Conservation (phyloP, 2,329 filamentous ascomycete genomes). For the Acephala macrosclerotiorum region DNA sequence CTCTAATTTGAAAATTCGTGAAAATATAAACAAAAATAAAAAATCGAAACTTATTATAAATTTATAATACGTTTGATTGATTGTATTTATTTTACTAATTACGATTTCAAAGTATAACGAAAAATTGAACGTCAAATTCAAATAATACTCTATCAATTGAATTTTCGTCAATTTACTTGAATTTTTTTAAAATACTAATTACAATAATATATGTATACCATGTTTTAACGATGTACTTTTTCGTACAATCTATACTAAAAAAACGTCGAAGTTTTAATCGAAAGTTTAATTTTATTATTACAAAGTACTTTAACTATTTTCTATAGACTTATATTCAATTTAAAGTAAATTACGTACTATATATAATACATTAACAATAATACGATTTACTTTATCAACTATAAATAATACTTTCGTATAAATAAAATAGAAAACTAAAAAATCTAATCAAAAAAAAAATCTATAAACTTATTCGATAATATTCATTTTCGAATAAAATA, state of each 20-base stretch:
- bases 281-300: conserved; percentile 26
- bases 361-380: conserved; percentile 26
- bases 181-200: conserved; percentile 24
- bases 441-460: conserved; percentile 23
- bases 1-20: conserved; percentile 26
- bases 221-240: conserved; percentile 29
- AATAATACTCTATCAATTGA: conserved; percentile 29
- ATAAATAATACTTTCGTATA: conserved; percentile 21
- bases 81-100: conserved; percentile 26
- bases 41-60: conserved; percentile 28
- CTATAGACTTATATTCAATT: conserved; percentile 21
- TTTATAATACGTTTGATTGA: conserved; percentile 26
- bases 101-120: conserved; percentile 24
- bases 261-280: conserved; percentile 24
- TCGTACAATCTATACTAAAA: conserved; percentile 25
- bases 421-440: conserved; percentile 28
- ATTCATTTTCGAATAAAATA: conserved; percentile 21
- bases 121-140: conserved; percentile 29
- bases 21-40: conserved; percentile 29
- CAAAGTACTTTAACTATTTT: conserved; percentile 24
- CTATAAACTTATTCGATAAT: conserved; percentile 25
- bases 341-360: conserved; percentile 28
- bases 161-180: conserved; percentile 26
- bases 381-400: conserved; percentile 19
- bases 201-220: conserved; percentile 27